A percentile compares a stretch with the other conserved stretches of the same genome.
Conservation (phyloP, 345 rosid genomes). For the Lepidium africanum region DNA sequence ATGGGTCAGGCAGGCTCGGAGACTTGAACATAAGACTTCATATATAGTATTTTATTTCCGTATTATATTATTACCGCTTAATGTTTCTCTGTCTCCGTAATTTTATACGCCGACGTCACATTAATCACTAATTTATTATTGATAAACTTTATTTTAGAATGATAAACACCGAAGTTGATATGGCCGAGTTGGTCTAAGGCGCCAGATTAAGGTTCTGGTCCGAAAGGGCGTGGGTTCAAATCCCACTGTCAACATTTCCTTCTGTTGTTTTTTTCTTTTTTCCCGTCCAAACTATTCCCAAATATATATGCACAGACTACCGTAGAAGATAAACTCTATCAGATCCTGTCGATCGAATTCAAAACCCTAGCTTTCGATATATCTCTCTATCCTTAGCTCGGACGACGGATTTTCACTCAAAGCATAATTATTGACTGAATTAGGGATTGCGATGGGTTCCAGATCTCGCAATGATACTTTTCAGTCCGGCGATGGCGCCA, state of each 20-base stretch:
- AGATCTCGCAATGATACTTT: conserved; percentile 42
- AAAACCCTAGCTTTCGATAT: conserved; percentile 7
- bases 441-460: conserved; percentile 43
- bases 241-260: conserved; percentile 65
- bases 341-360: neutral
- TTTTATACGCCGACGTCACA: neutral
- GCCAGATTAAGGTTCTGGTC: conserved; percentile 99
- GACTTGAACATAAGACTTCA: neutral
- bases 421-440: neutral
- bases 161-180: conserved; percentile 38
- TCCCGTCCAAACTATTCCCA: neutral
- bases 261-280: neutral
- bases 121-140: too few species aligned
- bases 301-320: neutral
- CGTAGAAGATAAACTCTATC: neutral
- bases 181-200: conserved; percentile 99
- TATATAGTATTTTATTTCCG: neutral
- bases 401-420: neutral
- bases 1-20: neutral
- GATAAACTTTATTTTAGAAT: too few species aligned
- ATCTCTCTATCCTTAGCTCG: neutral
- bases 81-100: neutral
- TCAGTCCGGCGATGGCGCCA: conserved; percentile 63
- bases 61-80: neutral
- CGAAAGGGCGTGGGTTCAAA: conserved; percentile 99